phyloP scores from a whole-genome alignment of 345 rosid species.

The Eucalyptus marginata region DNA sequence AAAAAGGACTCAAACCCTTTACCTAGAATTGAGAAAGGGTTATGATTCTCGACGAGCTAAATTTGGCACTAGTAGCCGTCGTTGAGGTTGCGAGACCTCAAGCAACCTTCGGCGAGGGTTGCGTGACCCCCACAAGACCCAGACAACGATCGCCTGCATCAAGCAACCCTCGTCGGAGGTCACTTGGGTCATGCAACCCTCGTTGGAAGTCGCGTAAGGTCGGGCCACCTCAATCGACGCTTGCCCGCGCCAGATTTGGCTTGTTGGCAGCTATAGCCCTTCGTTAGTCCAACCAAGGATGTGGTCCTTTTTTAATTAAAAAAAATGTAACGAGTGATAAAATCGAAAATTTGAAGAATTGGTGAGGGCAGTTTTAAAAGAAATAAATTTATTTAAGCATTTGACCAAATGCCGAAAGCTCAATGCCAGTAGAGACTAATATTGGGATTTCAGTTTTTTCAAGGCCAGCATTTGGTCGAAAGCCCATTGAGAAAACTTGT shows the following conservation, averaged over 20 bases:
- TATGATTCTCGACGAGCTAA: rapidly evolving
- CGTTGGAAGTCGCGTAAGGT: rapidly evolving
- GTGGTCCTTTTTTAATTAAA: too few relatives aligned
- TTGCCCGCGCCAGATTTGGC: rapidly evolving
- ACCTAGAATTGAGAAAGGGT: rapidly evolving
- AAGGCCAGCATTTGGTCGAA: rapidly evolving
- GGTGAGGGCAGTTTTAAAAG: too few relatives aligned
- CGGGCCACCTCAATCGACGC: rapidly evolving
- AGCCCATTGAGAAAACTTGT: too few relatives aligned
- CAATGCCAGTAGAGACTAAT: rapidly evolving
- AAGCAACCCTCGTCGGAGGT: too few relatives aligned
- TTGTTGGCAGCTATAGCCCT: rapidly evolving
- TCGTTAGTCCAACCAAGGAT: rapidly evolving
- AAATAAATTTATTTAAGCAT: rapidly evolving
- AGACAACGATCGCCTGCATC: rapidly evolving
- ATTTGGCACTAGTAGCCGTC: too few relatives aligned
- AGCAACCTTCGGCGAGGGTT: rapidly evolving
- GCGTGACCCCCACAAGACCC: rapidly evolving
- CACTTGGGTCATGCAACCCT: rapidly evolving
- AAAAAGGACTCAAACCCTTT: rapidly evolving
- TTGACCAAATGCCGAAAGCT: rapidly evolving
- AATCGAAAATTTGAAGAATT: too few relatives aligned
- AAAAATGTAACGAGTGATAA: too few relatives aligned
- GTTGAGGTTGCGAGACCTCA: too few relatives aligned
- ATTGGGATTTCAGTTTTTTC: rapidly evolving